These are phyloP conservation scores for Luvunga scandens DNA, from an alignment of 345 rosid genomes.

Conservation along the genomic window DNA sequence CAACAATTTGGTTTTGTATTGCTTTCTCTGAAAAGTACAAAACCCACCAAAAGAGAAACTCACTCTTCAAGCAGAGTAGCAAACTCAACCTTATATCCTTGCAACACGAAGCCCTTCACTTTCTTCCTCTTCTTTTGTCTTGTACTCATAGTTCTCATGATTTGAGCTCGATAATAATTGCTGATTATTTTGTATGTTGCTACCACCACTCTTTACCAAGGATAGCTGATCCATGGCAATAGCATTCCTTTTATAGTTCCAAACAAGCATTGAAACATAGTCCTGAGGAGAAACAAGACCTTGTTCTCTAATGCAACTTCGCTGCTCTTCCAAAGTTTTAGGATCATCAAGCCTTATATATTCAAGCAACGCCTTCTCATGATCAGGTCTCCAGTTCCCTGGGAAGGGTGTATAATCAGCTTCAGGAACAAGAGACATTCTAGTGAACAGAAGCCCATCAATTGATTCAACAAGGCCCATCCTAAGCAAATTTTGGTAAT, in stretches of 20 bases:
- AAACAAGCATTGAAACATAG: constrained; percentile 86
- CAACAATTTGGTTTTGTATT: not conserved
- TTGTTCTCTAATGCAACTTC: constrained; percentile 54
- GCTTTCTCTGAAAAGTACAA: not conserved
- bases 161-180: constrained; percentile 39
- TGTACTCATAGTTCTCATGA: constrained; percentile 24
- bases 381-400: constrained; percentile 83
- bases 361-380: constrained; percentile 78
- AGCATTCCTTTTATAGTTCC: constrained; percentile 93
- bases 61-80: constrained; percentile 2
- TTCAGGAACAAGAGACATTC: constrained; percentile 95
- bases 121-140: constrained; percentile 39
- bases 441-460: constrained; percentile 86
- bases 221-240: constrained; percentile 66
- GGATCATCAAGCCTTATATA: constrained; percentile 75
- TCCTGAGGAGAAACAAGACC: constrained; percentile 95
- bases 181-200: constrained; percentile 28
- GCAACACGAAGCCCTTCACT: constrained; percentile 41
- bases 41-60: not conserved
- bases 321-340: constrained; percentile 74
- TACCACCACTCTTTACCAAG: constrained; percentile 29
- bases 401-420: constrained; percentile 89
- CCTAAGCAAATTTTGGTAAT: constrained; percentile 73
- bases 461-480: constrained; percentile 93
- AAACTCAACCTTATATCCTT: constrained; percentile 31